Base-by-base conservation (phyloP, 495 filamentous ascomycete genomes). In the Aspergillus avenaceus region DNA sequence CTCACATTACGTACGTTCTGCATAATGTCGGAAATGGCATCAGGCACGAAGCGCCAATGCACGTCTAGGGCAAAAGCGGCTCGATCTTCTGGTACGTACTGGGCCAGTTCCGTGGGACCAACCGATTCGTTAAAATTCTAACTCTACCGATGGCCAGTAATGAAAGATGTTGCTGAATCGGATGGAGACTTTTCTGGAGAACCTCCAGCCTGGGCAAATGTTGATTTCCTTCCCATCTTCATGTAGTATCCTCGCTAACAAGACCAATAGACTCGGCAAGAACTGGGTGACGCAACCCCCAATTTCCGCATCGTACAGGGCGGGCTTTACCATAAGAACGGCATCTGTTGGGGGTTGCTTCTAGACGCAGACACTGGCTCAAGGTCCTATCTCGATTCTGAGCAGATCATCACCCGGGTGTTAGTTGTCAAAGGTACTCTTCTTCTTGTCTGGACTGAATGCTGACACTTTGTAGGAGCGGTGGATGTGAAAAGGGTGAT, bases 321-420 rank as follows among this genome's bases (percentile, higher is more conserved):
- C 0, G 82, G 81, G 13, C 55, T 77, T 2, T 81, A 91, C 49
- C 64, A 72, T 1, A 56, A 56, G 2, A 59, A 74, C 2, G 60
- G 67, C 3, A 43, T 82, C 14, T 74, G 74, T 5, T 67, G 67
- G 18, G 85, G 81, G 1, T 81, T 85, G 45, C 65, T 92, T 1
- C 64, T 88, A 19, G 87, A 90, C 58, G 66, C 66, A 1, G 75
- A 83, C 49, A 68, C 67, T 22, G 78, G 76, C 0, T 45, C 55
- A 0, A 71, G 83, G 3, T 81, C 88, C 22, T 74, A 81, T 38
- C 77, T 89, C 14, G 77, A 78, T 28, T 73, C 76, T 1, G 78
- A 88, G 41, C 65, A 91, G 11, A 70, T 91, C 21, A 86, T 95
- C 28, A 79, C 82, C 8, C 68, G 80, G 54, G 59, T 77, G 87